phyloP scores from a whole-genome alignment of 306 rosid genomes.

The Astragalus glycyphyllos region DNA sequence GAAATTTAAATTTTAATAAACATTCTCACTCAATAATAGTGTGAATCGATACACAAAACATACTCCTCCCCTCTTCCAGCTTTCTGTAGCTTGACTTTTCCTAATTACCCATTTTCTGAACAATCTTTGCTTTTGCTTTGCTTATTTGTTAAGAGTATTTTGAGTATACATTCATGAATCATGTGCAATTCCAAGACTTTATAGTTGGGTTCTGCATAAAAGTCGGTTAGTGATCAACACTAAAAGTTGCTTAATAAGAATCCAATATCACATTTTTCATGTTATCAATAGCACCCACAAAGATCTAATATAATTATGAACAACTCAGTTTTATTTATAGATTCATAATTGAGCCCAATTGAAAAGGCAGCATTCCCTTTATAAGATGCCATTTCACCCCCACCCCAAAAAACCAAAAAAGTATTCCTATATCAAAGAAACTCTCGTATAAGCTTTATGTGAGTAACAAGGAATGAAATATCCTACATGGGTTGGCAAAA shows the following conservation, averaged over 20 bases:
- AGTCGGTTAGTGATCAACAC: neutral
- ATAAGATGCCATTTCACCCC: neutral
- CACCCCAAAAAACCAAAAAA: neutral
- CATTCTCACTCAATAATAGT: neutral
- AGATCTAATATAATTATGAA: neutral
- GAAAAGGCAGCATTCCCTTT: no score
- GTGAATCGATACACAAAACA: neutral
- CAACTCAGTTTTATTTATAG: no score
- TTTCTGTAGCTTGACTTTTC: conserved; percentile 5
- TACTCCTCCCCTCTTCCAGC: neutral
- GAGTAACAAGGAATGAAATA: conserved; percentile 6
- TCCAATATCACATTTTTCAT: neutral
- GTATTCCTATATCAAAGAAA: neutral
- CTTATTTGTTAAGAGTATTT: neutral
- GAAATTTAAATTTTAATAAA: neutral
- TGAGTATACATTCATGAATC: neutral
- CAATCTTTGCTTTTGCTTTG: neutral
- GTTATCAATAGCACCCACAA: neutral
- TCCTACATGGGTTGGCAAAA: neutral
- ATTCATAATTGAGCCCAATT: no score
- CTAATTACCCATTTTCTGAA: neutral
- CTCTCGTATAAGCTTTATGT: conserved; percentile 12
- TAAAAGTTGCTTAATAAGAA: neutral
- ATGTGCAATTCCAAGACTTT: neutral
- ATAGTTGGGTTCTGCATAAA: neutral